Evolutionary conservation across 1,139 yeast genomes (phyloP).

Genomic region (Pichia sp.): DNA sequence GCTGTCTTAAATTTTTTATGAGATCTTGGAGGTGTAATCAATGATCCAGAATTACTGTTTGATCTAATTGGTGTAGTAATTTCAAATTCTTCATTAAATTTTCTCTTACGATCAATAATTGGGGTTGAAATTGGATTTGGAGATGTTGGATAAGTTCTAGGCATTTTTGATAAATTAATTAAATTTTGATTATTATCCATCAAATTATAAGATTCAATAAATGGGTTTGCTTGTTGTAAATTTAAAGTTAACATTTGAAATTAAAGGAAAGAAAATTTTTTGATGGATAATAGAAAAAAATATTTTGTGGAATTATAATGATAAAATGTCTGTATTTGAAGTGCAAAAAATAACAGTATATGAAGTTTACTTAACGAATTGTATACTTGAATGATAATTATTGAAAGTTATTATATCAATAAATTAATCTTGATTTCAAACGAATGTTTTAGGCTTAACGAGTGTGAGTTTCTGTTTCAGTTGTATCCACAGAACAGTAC

Average conservation of each 20-base stretch:
- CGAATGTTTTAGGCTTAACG: too few species aligned
- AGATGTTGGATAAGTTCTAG: constrained; percentile 15
- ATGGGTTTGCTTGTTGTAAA: constrained; percentile 6
- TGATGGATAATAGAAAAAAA: background rate
- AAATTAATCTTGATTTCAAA: too few species aligned
- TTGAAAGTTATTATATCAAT: too few species aligned
- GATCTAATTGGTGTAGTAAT: constrained; percentile 10
- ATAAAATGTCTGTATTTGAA: too few species aligned
- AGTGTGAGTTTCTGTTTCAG: too few species aligned
- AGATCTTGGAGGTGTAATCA: constrained; percentile 18
- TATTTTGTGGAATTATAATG: too few species aligned
- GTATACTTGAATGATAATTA: too few species aligned
- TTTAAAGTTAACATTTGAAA: constrained; percentile 4
- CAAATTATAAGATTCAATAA: constrained; percentile 4
- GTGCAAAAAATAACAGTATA: too few species aligned
- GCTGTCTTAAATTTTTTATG: constrained; percentile 25
- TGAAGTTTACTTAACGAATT: too few species aligned
- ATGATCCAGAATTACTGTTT: background rate
- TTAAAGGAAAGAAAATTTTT: background rate
- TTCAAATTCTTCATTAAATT: constrained; percentile 12
- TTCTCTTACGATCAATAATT: constrained; percentile 14
- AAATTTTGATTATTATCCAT: background rate
- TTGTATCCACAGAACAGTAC: too few species aligned
- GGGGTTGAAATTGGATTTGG: constrained; percentile 2
- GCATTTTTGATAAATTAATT: constrained; percentile 4